phyloP scores from a whole-genome alignment of 257 asterid genomes.

The Anisodus tanguticus region DNA sequence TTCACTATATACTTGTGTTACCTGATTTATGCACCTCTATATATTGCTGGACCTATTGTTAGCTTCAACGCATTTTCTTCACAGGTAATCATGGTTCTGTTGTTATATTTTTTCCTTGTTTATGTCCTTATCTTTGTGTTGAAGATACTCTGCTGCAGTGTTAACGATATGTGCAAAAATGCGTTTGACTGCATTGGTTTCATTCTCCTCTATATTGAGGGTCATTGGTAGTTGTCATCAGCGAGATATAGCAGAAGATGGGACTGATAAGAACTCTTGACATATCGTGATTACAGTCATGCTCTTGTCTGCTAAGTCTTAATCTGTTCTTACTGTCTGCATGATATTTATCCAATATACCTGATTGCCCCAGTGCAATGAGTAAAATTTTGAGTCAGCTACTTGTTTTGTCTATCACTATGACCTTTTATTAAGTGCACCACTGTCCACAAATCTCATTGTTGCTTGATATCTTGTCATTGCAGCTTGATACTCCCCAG shows the following conservation, averaged over 20 bases:
- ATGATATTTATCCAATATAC: not conserved
- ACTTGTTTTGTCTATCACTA: not conserved
- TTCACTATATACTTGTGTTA: constrained; percentile 80
- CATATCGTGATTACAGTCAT: not conserved
- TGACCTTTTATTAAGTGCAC: not conserved
- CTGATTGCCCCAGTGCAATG: not conserved
- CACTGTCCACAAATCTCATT: not conserved
- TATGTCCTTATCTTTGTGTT: not conserved
- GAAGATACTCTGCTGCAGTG: not conserved
- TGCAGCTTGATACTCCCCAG: constrained; percentile 86
- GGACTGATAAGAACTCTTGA: constrained; percentile 6
- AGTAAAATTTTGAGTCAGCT: too few relatives aligned
- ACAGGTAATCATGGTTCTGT: constrained; percentile 57
- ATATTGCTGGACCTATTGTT: constrained; percentile 95
- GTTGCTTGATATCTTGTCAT: constrained; percentile 30
- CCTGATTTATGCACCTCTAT: constrained; percentile 91
- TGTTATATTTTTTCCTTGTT: not conserved
- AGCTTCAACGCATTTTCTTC: constrained; percentile 97
- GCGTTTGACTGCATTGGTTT: not conserved
- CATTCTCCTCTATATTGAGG: not conserved
- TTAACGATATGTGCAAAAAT: not conserved
- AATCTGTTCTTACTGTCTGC: not conserved
- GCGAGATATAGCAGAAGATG: constrained; percentile 1
- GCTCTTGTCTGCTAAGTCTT: not conserved
- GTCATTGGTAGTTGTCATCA: constrained; percentile 17